Conservation (phyloP, 2,329 filamentous ascomycete genomes). For the Tolypocladium nubicola region DNA sequence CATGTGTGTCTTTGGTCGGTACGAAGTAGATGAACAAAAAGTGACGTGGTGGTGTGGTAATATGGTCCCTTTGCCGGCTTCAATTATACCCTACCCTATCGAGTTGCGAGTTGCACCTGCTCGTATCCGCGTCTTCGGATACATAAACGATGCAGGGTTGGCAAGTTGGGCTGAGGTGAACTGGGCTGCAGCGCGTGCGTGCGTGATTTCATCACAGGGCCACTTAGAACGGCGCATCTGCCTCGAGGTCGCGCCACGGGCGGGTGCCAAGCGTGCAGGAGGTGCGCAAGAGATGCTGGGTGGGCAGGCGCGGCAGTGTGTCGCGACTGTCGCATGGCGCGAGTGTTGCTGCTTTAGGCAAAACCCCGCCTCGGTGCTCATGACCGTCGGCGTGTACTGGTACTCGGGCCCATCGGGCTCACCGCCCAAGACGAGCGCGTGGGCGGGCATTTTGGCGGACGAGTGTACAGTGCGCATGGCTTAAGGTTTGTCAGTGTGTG, state of each 20-base stretch:
- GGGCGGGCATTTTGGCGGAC: background rate
- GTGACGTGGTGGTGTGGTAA: no score
- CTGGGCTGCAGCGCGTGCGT: background rate
- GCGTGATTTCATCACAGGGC: background rate
- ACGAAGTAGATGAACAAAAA: no score
- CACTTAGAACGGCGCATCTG: background rate
- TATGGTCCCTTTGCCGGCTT: no score
- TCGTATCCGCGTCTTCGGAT: background rate
- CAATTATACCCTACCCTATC: background rate
- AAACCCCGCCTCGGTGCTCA: constrained; percentile 4
- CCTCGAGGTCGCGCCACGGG: background rate
- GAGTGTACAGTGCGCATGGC: background rate
- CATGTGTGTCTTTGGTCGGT: background rate
- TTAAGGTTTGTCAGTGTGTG: no score
- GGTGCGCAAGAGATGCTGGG: background rate
- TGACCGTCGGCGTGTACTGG: constrained; percentile 4
- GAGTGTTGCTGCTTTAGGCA: background rate
- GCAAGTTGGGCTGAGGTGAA: background rate
- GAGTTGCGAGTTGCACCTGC: background rate
- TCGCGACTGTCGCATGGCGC: background rate
- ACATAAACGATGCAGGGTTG: background rate
- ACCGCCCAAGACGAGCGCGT: background rate
- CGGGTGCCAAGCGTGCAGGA: background rate
- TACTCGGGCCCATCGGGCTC: constrained; percentile 3
- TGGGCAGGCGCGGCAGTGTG: background rate